Conservation (phyloP, 1,284 basidiomycete species). For the Ustilago xerochloae region DNA sequence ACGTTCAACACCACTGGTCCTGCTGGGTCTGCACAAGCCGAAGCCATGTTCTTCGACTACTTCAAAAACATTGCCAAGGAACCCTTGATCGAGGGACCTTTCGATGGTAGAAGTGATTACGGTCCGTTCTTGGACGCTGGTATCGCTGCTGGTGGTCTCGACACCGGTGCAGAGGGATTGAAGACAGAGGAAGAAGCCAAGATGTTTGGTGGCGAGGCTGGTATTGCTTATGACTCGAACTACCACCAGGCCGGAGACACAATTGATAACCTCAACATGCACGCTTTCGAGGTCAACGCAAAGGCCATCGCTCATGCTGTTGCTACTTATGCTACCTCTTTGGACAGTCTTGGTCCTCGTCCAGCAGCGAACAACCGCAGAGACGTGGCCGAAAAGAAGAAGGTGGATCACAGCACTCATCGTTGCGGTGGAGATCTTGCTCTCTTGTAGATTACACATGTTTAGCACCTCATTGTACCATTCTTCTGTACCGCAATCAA, state of each 20-base stretch:
- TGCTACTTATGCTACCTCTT: constrained; percentile 27
- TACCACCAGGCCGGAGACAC: constrained; percentile 40
- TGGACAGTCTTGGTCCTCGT: constrained; percentile 27
- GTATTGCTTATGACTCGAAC: constrained; percentile 34
- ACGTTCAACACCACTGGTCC: constrained; percentile 32
- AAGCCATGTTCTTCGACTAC: constrained; percentile 30
- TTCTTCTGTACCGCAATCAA: no score
- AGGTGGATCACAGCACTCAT: constrained; percentile 31
- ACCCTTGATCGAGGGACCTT: constrained; percentile 28
- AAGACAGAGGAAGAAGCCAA: constrained; percentile 42
- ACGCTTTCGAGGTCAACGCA: constrained; percentile 37
- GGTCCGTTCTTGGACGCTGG: constrained; percentile 44
- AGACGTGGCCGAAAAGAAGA: constrained; percentile 8
- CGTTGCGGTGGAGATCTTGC: constrained; percentile 35
- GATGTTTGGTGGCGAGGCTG: constrained; percentile 34
- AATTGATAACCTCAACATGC: constrained; percentile 32
- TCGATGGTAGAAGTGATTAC: constrained; percentile 34
- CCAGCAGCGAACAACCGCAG: background rate
- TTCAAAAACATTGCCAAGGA: constrained; percentile 34
- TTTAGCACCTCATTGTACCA: background rate
- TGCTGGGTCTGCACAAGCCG: constrained; percentile 30
- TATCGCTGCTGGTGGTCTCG: constrained; percentile 39
- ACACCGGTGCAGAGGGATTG: constrained; percentile 38
- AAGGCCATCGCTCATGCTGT: constrained; percentile 46
- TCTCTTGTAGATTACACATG: constrained; percentile 7